Evolutionary conservation across 176 grass and related monocot genomes (phyloP), one percentile per base, ranked within the genome.

Genomic region (Carex littledalei): DNA sequence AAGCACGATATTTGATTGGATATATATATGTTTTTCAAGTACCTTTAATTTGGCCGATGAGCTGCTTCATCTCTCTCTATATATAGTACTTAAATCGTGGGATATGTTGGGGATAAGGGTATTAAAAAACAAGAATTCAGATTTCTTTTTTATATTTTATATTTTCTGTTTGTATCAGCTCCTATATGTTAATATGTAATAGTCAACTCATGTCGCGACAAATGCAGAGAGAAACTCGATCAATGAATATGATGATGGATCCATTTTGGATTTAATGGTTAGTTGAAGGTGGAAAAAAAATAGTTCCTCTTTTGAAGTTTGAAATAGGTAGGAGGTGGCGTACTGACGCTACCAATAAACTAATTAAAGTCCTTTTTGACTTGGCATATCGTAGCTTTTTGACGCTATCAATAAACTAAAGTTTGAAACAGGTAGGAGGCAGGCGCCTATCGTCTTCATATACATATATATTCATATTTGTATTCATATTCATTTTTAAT

Each of bases 341-440:
- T 76, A 76, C 21, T 70, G 8, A 41, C 34, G 17, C 66, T 70
- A 70, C 34, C 67, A 70, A 70, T 70, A 70, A 70, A 70, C 29
- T 29, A 24, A 24, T 2, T 41, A 39, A 70, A 17, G 22, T 35
- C 67, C 7, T 70, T 68, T 70, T 70, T 41, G 39, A 31, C 47
- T 11, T 11, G 47, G 47, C 2, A 0, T 11, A 50, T 50, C 47
- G 47, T 50, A 11, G 47, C 47, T 3, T 50, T 50, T 50, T 70
- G 17, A 41, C 67, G 17, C 15, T 70, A 70, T 15, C 67, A 70
- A 70, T 70, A 70, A 70, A 70, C 5, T 70, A 39, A 70, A 17
- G 22, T 68, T 70, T 70, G 67, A 70, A 34, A n/a, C 43, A 16
- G 47, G 10, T 10, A 10, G 45, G 8, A 9, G 45, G 22, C 24